Conservation (phyloP, 192 early-diverging fungal species). For the Chytriomyces sp. region DNA sequence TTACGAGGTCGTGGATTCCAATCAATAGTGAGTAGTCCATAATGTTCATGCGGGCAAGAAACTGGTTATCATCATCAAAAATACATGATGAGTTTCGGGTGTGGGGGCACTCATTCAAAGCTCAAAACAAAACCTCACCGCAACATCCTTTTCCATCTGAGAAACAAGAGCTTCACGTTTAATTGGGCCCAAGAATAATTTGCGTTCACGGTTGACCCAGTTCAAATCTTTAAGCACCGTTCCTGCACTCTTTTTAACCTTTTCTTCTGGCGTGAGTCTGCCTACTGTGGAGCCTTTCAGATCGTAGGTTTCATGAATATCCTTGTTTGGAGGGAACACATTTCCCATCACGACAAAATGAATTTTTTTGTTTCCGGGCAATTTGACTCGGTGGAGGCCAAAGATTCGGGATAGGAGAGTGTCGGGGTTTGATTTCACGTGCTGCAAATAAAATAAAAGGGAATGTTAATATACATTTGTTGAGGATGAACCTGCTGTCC, state of each 20-base stretch:
- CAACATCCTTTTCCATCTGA: constrained; percentile 88
- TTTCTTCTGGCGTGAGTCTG: constrained; percentile 77
- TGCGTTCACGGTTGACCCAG: constrained; percentile 78
- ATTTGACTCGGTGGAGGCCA: constrained; percentile 94
- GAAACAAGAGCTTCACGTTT: constrained; percentile 81
- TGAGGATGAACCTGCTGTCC: not conserved
- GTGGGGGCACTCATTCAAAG: too few species aligned
- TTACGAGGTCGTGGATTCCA: constrained; percentile 85
- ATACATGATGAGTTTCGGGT: not conserved
- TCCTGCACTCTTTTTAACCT: constrained; percentile 77
- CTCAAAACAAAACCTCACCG: too few species aligned
- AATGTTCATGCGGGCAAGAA: constrained; percentile 77
- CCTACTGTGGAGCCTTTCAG: constrained; percentile 94
- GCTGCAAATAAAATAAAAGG: constrained; percentile 43
- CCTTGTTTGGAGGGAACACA: constrained; percentile 94
- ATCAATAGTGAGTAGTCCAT: constrained; percentile 99
- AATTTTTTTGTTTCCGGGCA: constrained; percentile 90
- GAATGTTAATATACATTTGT: not conserved
- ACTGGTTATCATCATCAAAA: constrained; percentile 33
- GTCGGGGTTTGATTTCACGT: constrained; percentile 86
- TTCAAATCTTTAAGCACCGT: constrained; percentile 97
- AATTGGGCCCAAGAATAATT: constrained; percentile 79
- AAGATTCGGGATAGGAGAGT: constrained; percentile 94
- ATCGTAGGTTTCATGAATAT: constrained; percentile 96
- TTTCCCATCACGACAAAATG: constrained; percentile 99